Conservation (phyloP, 2,329 filamentous ascomycete genomes). For the Penicillium sp. region DNA sequence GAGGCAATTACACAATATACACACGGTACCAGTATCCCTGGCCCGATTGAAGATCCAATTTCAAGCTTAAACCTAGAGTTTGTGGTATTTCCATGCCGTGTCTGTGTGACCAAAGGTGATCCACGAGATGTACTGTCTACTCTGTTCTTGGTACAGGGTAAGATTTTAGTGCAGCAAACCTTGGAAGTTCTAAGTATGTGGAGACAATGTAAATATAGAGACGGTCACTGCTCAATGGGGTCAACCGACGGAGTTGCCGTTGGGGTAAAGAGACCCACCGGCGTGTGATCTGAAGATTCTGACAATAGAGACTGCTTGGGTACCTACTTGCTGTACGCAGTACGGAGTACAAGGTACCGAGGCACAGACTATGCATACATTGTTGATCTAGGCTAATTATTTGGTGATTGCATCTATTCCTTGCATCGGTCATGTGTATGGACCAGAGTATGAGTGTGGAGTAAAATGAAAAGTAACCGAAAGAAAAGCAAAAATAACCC, state of each 20-base stretch:
- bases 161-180: background rate
- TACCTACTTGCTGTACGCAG: background rate
- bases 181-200: background rate
- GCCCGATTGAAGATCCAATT: background rate
- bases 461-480: background rate
- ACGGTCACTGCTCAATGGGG: conserved; percentile 3
- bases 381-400: background rate
- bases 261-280: conserved; percentile 3
- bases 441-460: background rate
- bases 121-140: no score
- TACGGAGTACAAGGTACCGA: background rate
- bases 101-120: background rate
- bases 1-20: background rate
- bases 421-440: background rate
- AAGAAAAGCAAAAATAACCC: background rate
- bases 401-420: background rate
- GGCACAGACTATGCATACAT: background rate
- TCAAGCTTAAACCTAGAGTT: conserved; percentile 7
- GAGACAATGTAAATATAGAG: conserved; percentile 1
- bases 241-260: conserved; percentile 4
- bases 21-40: background rate
- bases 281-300: background rate
- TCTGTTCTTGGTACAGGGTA: background rate
- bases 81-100: background rate
- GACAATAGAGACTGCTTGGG: background rate